Evolutionary conservation across 306 rosid genomes (phyloP), one percentile per base, ranked within the genome.

Genomic region (Quercus dentata): DNA sequence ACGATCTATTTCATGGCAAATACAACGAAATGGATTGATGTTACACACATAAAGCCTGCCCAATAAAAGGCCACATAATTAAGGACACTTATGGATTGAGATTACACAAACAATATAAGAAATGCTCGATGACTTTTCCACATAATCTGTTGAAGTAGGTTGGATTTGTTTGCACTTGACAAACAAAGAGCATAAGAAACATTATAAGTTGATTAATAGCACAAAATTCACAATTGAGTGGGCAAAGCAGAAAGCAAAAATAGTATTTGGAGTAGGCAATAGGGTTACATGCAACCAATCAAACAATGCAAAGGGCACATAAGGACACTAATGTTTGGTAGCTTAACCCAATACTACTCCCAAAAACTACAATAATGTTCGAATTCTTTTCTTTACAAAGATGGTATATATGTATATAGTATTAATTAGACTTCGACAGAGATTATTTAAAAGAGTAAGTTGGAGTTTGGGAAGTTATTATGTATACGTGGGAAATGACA

Each of bases 261-360:
- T 49, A 15, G 77, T 75, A 74, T 82, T 82, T 88, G 87, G 88
- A 82, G 92, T 81, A 65, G 85, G 87, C 87, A 88, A 86, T 83
- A 61, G 84, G 81, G 72, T 86, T 81, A 56, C 85, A 64, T 79
- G 73, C 81, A 84, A 73, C 88, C 84, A 88, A 79, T 81, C 74
- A 84, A 44, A 78, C 64, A 86, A 71, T 87, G 21, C 61, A 27
- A 78, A 73, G 55, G 41, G 46, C 83, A 69, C 92, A 88, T 85
- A 80, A 84, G 33, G 92, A 91, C 97, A 84, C 58, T 18, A 54
- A 69, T 89, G 71, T 89, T 92, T 75, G 97, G 97, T 91, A 81
- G 85, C 86, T 82, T 80, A 87, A 82, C 87, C 88, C 91, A 81
- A 80, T 86, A 72, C 79, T 28, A 62, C 25, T 14, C 74, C 57